These are phyloP conservation scores for Globisporangium paroecandrum DNA, from an alignment of 352 stramenopile genomes.

Conservation along the genomic window DNA sequence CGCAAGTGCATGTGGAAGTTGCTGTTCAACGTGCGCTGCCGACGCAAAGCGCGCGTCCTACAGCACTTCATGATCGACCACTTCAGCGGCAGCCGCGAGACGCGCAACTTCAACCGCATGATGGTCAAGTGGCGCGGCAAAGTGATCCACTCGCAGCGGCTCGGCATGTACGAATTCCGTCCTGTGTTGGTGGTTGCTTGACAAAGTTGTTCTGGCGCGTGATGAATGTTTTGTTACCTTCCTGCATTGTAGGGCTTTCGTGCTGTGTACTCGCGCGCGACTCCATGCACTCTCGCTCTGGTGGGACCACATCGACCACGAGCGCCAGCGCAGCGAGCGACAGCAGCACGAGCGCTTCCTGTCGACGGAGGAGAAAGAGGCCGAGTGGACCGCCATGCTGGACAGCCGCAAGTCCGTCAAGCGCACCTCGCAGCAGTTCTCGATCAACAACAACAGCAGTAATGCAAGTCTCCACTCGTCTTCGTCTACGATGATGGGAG, in stretches of 20 bases:
- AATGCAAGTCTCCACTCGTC: background rate
- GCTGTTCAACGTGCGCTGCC: conserved; percentile 48
- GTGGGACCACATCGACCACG: conserved; percentile 63
- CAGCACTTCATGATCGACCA: conserved; percentile 62
- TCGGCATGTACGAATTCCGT: conserved; percentile 28
- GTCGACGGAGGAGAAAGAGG: conserved; percentile 36
- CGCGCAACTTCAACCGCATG: conserved; percentile 69
- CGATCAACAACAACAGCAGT: background rate
- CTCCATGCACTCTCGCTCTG: conserved; percentile 49
- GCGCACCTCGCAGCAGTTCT: background rate
- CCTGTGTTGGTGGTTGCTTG: background rate
- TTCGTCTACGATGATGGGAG: conserved; percentile 4
- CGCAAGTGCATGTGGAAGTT: conserved; percentile 72
- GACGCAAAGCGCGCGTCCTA: conserved; percentile 32
- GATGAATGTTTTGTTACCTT: background rate
- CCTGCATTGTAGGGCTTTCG: conserved; percentile 28
- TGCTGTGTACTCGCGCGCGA: conserved; percentile 53
- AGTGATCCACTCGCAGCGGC: conserved; percentile 63
- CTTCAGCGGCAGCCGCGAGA: conserved; percentile 50
- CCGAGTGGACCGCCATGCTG: conserved; percentile 21
- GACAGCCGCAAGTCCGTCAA: conserved; percentile 16
- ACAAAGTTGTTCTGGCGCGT: background rate
- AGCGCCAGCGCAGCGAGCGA: conserved; percentile 60
- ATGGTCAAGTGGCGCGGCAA: conserved; percentile 73
- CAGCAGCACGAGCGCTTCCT: conserved; percentile 32